phyloP scores from a whole-genome alignment of 2,329 filamentous ascomycete species.

The Colletotrichum chrysophilum region DNA sequence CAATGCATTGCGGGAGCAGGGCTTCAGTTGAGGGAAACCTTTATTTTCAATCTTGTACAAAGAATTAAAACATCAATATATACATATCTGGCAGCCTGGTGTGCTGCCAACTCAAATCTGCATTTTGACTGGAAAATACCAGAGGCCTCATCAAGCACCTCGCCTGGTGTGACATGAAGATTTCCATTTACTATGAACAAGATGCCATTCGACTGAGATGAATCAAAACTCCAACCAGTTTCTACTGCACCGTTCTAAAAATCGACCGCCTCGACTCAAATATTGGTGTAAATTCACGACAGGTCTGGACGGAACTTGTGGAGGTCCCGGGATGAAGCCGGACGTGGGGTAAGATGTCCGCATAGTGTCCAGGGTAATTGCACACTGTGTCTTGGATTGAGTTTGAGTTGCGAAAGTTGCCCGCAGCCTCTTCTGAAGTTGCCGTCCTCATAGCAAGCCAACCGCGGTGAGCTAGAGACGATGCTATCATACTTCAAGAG shows the following conservation, averaged over 20 bases:
- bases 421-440: neutral
- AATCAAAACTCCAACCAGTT: rapidly evolving
- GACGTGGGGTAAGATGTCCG: neutral
- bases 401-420: neutral
- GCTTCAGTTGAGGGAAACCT: neutral
- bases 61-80: neutral
- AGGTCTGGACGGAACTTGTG: neutral
- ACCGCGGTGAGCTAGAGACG: neutral
- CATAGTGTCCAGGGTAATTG: neutral
- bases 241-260: rapidly evolving
- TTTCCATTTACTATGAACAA: neutral
- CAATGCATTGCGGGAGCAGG: neutral
- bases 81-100: neutral
- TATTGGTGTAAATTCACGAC: neutral
- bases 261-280: neutral
- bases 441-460: neutral
- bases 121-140: rapidly evolving
- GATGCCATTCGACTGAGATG: rapidly evolving
- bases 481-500: neutral
- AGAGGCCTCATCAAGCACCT: neutral
- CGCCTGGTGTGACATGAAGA: neutral
- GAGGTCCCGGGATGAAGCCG: neutral
- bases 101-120: neutral
- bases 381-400: neutral
- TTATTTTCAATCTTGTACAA: neutral